phyloP scores from a whole-genome alignment of 1,284 basidiomycete genomes.

The Anthracocystis walkeri region DNA sequence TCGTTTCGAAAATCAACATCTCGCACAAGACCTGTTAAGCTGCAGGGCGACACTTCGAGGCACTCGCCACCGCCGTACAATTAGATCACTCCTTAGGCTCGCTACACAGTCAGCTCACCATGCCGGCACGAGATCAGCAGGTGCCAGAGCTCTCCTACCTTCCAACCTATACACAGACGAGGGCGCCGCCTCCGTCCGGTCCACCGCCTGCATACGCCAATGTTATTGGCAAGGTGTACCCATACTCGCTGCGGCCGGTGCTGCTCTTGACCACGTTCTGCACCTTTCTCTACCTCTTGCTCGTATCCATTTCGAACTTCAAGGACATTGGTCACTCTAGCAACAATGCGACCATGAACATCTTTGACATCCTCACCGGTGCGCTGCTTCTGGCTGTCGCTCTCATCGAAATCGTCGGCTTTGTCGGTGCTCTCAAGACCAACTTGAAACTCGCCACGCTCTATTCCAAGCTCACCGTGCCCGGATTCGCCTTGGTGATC shows the following conservation, averaged over 20 bases:
- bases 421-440: constrained; percentile 46
- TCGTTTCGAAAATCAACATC: background rate
- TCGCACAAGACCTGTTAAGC: background rate
- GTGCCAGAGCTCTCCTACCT: constrained; percentile 45
- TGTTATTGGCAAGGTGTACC: constrained; percentile 52
- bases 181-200: constrained; percentile 47
- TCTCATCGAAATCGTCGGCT: constrained; percentile 52
- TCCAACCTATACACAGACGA: constrained; percentile 43
- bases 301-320: constrained; percentile 50
- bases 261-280: constrained; percentile 58
- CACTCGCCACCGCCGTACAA: background rate
- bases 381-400: constrained; percentile 47
- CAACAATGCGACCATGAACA: constrained; percentile 51
- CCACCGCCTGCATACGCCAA: constrained; percentile 54
- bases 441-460: constrained; percentile 39
- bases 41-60: background rate
- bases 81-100: too few relatives aligned
- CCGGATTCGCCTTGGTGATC: constrained; percentile 44
- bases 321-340: constrained; percentile 25
- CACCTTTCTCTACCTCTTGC: constrained; percentile 55
- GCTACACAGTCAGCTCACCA: constrained; percentile 10
- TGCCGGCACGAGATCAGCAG: constrained; percentile 29
- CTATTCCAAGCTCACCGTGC: constrained; percentile 39
- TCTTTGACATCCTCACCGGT: constrained; percentile 50
- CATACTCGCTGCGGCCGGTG: constrained; percentile 58